These are phyloP conservation scores for Mimosa bimucronata DNA, from an alignment of 306 rosid genomes.

Conservation along the genomic window DNA sequence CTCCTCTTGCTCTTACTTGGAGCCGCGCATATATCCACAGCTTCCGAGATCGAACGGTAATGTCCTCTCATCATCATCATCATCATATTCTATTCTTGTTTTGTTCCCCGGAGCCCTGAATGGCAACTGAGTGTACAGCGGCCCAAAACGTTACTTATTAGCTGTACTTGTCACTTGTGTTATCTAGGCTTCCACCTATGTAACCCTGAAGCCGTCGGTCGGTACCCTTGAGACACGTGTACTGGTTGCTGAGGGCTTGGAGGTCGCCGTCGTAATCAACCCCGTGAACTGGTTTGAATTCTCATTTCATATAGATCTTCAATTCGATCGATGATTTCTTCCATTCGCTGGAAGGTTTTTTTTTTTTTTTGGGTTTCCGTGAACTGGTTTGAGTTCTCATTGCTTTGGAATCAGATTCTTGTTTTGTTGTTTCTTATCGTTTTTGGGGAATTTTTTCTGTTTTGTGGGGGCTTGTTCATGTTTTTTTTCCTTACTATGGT, in stretches of 20 bases:
- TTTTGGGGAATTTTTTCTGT: too few relatives aligned
- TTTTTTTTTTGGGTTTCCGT: too few relatives aligned
- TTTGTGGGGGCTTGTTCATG: too few relatives aligned
- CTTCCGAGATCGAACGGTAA: constrained; percentile 72
- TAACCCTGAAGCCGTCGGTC: constrained; percentile 72
- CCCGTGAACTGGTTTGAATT: too few relatives aligned
- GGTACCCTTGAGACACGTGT: constrained; percentile 93
- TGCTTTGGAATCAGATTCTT: too few relatives aligned
- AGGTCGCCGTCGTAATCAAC: constrained; percentile 68
- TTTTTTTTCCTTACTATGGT: too few relatives aligned
- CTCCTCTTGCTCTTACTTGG: constrained; percentile 65
- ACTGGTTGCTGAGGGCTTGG: constrained; percentile 89
- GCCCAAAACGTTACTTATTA: constrained; percentile 74
- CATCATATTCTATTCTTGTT: not conserved
- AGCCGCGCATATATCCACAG: constrained; percentile 76
- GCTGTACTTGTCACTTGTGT: constrained; percentile 82
- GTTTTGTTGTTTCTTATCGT: too few relatives aligned
- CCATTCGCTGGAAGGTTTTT: too few relatives aligned
- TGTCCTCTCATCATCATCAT: constrained; percentile 41
- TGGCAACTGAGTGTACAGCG: constrained; percentile 81
- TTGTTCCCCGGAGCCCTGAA: constrained; percentile 52
- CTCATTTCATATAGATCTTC: too few relatives aligned
- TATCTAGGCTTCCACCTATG: constrained; percentile 76
- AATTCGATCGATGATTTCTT: too few relatives aligned
- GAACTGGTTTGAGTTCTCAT: too few relatives aligned